Conservation (phyloP, 2,329 filamentous ascomycete genomes). For the Ceratocystis variospora region DNA sequence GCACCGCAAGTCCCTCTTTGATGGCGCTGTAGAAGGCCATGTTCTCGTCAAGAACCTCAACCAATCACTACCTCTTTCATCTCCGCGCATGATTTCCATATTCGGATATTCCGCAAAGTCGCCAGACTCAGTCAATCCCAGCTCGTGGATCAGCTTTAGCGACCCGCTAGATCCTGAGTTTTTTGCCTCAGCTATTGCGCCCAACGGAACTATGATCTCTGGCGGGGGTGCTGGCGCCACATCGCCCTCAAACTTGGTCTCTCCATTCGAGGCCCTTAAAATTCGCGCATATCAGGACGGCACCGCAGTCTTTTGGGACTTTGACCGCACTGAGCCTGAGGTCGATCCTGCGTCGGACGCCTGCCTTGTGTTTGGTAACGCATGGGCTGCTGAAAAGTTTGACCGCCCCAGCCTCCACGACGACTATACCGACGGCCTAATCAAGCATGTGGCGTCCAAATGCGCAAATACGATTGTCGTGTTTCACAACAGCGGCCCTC, state of each 20-base stretch:
- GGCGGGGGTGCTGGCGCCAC: slow-evolving; percentile 38
- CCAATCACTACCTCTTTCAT: slow-evolving; percentile 39
- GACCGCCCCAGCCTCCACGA: slow-evolving; percentile 50
- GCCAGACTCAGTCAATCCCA: slow-evolving; percentile 32
- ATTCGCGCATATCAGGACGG: slow-evolving; percentile 40
- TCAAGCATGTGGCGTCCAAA: slow-evolving; percentile 41
- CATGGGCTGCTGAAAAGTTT: slow-evolving; percentile 59
- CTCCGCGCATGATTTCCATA: slow-evolving; percentile 40
- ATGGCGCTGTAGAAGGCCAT: slow-evolving; percentile 49
- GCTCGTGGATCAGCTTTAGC: slow-evolving; percentile 27
- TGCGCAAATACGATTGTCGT: slow-evolving; percentile 52
- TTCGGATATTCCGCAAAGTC: slow-evolving; percentile 46
- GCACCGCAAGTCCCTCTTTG: slow-evolving; percentile 30
- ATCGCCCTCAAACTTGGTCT: slow-evolving; percentile 34
- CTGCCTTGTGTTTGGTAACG: slow-evolving; percentile 55
- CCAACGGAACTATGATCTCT: slow-evolving; percentile 19
- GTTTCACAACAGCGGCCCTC: slow-evolving; percentile 49
- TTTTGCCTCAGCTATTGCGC: slow-evolving; percentile 30
- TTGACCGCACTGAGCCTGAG: slow-evolving; percentile 33
- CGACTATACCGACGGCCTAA: slow-evolving; percentile 46
- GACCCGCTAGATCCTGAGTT: slow-evolving; percentile 24
- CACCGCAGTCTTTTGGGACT: slow-evolving; percentile 47
- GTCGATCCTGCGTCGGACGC: slow-evolving; percentile 43
- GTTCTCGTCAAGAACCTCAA: slow-evolving; percentile 50
- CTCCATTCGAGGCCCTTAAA: slow-evolving; percentile 43